Conservation (phyloP, 768 basidiomycete genomes). For the Hydnomerulius pinastri region DNA sequence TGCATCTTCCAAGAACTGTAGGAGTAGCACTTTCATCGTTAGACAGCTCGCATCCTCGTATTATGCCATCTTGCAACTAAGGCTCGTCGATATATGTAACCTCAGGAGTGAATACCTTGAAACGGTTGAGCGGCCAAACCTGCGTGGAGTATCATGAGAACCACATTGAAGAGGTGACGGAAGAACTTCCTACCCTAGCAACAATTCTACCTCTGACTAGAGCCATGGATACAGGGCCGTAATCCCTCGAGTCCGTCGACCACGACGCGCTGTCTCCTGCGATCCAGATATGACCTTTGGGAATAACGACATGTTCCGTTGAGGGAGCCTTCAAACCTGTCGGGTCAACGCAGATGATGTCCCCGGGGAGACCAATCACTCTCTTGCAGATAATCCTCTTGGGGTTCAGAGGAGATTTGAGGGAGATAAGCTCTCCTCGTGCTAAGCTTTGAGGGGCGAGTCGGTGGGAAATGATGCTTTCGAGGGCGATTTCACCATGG, state of each 20-base stretch:
- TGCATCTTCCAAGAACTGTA: background rate
- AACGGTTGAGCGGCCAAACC: constrained; percentile 33
- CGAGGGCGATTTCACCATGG: constrained; percentile 62
- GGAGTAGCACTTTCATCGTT: background rate
- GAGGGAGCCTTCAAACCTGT: constrained; percentile 64
- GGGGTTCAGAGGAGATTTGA: constrained; percentile 71
- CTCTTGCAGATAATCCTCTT: constrained; percentile 80
- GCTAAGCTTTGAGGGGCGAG: constrained; percentile 50
- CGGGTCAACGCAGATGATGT: constrained; percentile 87
- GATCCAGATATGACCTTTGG: constrained; percentile 88
- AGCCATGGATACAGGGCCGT: constrained; percentile 88
- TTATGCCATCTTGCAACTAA: background rate
- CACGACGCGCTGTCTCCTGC: constrained; percentile 83
- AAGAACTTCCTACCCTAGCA: constrained; percentile 53
- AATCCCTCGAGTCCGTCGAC: constrained; percentile 88
- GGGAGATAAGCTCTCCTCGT: constrained; percentile 78
- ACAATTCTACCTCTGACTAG: constrained; percentile 69
- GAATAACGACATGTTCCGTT: constrained; percentile 74
- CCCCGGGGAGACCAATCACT: constrained; percentile 87
- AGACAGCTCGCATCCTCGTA: background rate
- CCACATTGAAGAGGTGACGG: background rate
- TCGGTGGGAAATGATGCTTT: constrained; percentile 57
- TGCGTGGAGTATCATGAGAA: constrained; percentile 12
- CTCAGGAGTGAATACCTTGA: constrained; percentile 24
- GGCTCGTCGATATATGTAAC: constrained; percentile 22